Conservation (phyloP, 768 basidiomycete genomes). For the Pulveroboletus sp. region DNA sequence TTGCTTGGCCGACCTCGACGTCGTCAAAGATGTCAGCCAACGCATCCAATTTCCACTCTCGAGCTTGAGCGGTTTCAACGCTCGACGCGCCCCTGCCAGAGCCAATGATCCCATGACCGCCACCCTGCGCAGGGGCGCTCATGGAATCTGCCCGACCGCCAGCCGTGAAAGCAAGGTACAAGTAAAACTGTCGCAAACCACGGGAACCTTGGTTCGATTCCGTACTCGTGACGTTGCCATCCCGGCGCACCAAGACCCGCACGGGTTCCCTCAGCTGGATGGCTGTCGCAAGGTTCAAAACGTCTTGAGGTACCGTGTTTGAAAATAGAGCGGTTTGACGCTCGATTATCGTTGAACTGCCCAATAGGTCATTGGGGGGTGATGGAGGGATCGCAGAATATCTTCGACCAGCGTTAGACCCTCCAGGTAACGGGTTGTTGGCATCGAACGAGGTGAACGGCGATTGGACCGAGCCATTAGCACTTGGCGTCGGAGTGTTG, state of each 20-base stretch:
- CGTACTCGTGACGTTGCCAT: slow-evolving; percentile 73
- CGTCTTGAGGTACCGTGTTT: slow-evolving; percentile 97
- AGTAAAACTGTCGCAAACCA: slow-evolving; percentile 90
- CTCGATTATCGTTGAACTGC: slow-evolving; percentile 47
- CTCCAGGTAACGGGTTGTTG: slow-evolving; percentile 31
- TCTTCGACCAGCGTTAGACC: slow-evolving; percentile 46
- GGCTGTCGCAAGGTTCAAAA: slow-evolving; percentile 88
- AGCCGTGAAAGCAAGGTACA: slow-evolving; percentile 93
- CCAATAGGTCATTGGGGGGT: slow-evolving; percentile 39
- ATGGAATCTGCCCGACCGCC: slow-evolving; percentile 63
- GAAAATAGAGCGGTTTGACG: slow-evolving; percentile 94
- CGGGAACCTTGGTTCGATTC: slow-evolving; percentile 71
- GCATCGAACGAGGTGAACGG: slow-evolving; percentile 49
- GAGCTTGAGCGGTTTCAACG: slow-evolving; percentile 79
- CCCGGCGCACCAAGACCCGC: slow-evolving; percentile 91
- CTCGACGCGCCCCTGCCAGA: slow-evolving; percentile 81
- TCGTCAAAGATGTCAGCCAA: slow-evolving; percentile 88
- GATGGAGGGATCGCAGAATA: slow-evolving; percentile 54
- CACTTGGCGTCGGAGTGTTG: slow-evolving; percentile 32
- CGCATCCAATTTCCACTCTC: slow-evolving; percentile 95
- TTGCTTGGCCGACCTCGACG: slow-evolving; percentile 71
- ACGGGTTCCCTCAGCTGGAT: slow-evolving; percentile 96
- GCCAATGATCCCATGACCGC: slow-evolving; percentile 86
- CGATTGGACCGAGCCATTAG: slow-evolving; percentile 33
- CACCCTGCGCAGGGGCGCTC: slow-evolving; percentile 38